Conservation (phyloP, 2,329 filamentous ascomycete species). For the Furcasterigmium sp. region DNA sequence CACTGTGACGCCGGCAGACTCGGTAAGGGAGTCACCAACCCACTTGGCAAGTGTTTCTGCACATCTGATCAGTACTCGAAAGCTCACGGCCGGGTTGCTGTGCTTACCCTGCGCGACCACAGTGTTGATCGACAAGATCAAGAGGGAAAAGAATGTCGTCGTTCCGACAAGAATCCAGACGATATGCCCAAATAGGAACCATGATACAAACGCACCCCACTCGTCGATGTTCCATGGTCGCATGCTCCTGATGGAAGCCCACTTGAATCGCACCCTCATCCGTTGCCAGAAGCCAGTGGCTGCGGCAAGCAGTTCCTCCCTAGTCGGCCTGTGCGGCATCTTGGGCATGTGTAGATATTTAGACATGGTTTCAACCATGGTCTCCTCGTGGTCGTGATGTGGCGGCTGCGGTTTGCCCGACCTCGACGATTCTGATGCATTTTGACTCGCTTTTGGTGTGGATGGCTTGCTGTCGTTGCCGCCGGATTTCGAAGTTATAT, state of each 20-base stretch:
- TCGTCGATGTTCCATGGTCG: slow-evolving; percentile 95
- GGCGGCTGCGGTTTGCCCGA: slow-evolving; percentile 12
- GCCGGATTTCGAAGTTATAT: slow-evolving; percentile 22
- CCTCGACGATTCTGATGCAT: slow-evolving; percentile 7
- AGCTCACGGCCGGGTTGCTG: neutral
- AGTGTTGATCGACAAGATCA: slow-evolving; percentile 90
- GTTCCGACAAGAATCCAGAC: slow-evolving; percentile 96
- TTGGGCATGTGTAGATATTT: slow-evolving; percentile 59
- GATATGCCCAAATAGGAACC: slow-evolving; percentile 89
- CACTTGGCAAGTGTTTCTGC: slow-evolving; percentile 85
- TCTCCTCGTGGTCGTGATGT: slow-evolving; percentile 25
- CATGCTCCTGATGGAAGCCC: slow-evolving; percentile 91
- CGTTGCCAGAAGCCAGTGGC: slow-evolving; percentile 91
- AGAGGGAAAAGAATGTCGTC: slow-evolving; percentile 90
- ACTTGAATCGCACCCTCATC: slow-evolving; percentile 89
- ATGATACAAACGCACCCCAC: slow-evolving; percentile 89
- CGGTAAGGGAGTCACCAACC: slow-evolving; percentile 92
- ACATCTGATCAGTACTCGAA: slow-evolving; percentile 12
- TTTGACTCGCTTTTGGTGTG: slow-evolving; percentile 3
- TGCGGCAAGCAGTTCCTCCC: slow-evolving; percentile 86
- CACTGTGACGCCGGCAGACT: slow-evolving; percentile 87
- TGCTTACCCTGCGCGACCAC: slow-evolving; percentile 82
- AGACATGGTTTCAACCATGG: slow-evolving; percentile 46
- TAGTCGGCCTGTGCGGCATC: slow-evolving; percentile 82
- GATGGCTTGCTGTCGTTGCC: slow-evolving; percentile 12